These are phyloP conservation scores for Amesomyces nigricolor DNA, from an alignment of 2,329 filamentous ascomycete genomes.

Conservation along the genomic window DNA sequence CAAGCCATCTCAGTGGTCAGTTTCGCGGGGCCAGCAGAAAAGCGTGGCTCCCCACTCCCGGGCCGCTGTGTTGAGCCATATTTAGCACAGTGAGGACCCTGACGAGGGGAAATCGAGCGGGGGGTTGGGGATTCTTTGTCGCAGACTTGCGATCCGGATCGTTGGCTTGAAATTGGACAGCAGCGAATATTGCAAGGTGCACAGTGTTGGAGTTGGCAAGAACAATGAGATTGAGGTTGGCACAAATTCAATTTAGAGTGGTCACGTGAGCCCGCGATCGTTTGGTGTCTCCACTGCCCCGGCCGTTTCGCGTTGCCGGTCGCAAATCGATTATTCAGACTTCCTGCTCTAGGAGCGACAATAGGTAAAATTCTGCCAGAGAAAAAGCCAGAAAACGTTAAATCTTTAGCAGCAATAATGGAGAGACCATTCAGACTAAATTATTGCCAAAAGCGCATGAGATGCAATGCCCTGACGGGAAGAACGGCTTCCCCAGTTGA, in stretches of 20 bases:
- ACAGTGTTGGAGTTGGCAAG: too few relatives aligned
- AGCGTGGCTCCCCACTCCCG: conserved; percentile 7
- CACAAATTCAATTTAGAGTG: neutral
- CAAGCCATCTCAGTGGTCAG: conserved; percentile 26
- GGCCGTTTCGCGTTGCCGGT: conserved; percentile 1
- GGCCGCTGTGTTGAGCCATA: neutral
- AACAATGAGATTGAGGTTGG: neutral
- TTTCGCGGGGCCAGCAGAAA: conserved; percentile 15
- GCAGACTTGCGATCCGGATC: neutral
- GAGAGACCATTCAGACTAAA: neutral
- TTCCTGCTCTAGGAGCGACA: too few relatives aligned
- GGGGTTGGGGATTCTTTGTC: too few relatives aligned
- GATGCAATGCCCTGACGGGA: neutral
- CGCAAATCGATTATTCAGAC: neutral
- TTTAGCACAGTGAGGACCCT: neutral
- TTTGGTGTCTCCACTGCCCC: conserved; percentile 5
- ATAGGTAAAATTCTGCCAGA: too few relatives aligned
- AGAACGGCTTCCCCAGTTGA: conserved; percentile 13
- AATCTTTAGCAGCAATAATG: neutral
- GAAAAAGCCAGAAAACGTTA: too few relatives aligned
- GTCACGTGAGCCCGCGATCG: conserved; percentile 23
- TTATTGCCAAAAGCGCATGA: neutral
- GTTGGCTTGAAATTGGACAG: too few relatives aligned
- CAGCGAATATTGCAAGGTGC: too few relatives aligned
- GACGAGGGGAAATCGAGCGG: neutral